These are phyloP conservation scores for Biancaea sappan DNA, from an alignment of 306 rosid genomes.

Conservation along the genomic window DNA sequence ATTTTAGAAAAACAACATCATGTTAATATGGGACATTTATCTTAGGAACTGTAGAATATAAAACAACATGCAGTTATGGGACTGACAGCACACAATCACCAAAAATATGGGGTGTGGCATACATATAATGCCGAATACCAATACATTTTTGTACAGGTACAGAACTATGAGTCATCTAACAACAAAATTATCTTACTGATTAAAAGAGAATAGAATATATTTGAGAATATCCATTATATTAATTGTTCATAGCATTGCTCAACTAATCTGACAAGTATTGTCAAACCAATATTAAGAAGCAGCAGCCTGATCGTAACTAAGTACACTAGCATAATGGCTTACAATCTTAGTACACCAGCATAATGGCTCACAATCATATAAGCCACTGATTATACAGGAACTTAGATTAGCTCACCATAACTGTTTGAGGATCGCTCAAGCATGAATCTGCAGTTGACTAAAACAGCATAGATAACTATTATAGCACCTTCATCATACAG, in stretches of 20 bases:
- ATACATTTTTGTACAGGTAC: background rate
- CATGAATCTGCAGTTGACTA: constrained; percentile 90
- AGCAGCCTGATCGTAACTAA: background rate
- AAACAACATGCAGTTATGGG: background rate
- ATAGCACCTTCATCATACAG: constrained; percentile 92
- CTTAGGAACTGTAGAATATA: background rate
- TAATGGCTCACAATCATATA: constrained; percentile 10
- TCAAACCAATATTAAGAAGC: background rate
- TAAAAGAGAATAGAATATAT: background rate
- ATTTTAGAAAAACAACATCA: constrained; percentile 19
- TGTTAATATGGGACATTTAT: background rate
- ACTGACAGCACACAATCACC: background rate
- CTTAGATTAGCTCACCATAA: constrained; percentile 60
- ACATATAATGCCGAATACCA: background rate
- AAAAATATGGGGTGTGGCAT: background rate
- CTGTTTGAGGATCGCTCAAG: constrained; percentile 93
- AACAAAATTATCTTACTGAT: background rate
- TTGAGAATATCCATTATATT: background rate
- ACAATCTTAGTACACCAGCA: constrained; percentile 12
- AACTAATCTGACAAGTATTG: constrained; percentile 3
- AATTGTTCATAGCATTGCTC: constrained; percentile 5
- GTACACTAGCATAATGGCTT: background rate
- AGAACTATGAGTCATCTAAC: background rate
- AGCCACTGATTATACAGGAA: constrained; percentile 9
- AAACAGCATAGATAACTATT: constrained; percentile 74